Percentiles rank a stretch among this genome's conserved stretches.
Evolutionary conservation across 805 yeast species (phyloP).

Genomic region (Blastobotrys americana): DNA sequence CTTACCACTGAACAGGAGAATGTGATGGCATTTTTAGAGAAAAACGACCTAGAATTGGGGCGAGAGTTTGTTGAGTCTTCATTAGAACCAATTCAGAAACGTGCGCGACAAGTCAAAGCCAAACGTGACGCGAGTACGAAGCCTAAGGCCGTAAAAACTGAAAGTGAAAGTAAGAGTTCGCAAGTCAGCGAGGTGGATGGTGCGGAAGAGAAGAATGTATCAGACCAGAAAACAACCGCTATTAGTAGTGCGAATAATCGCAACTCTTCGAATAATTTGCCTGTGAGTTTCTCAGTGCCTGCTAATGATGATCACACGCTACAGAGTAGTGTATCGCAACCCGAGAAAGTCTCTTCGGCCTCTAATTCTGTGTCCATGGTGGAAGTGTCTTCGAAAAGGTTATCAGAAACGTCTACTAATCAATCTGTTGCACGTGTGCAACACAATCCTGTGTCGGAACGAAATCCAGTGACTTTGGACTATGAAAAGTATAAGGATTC

Average conservation of each 20-base stretch:
- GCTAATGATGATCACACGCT: background rate
- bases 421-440: conserved; percentile 1
- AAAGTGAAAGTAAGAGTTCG: background rate
- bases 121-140: conserved; percentile 4
- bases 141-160: conserved; percentile 6
- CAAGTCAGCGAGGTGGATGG: background rate
- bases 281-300: background rate
- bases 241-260: background rate
- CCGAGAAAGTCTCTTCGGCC: background rate
- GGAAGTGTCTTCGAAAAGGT: background rate
- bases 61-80: conserved; percentile 27
- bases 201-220: background rate
- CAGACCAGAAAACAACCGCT: background rate
- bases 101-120: background rate
- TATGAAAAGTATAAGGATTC: conserved; percentile 13
- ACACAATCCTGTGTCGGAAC: background rate
- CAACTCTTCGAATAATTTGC: background rate
- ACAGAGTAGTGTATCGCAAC: background rate
- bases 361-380: background rate
- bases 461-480: conserved; percentile 8
- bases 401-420: background rate
- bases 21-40: conserved; percentile 41
- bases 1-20: conserved; percentile 36
- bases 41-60: conserved; percentile 42
- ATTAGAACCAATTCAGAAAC: conserved; percentile 27